These are phyloP conservation scores for Oldenlandia corymbosa DNA, from an alignment of 257 asterid species.

Conservation along the genomic window DNA sequence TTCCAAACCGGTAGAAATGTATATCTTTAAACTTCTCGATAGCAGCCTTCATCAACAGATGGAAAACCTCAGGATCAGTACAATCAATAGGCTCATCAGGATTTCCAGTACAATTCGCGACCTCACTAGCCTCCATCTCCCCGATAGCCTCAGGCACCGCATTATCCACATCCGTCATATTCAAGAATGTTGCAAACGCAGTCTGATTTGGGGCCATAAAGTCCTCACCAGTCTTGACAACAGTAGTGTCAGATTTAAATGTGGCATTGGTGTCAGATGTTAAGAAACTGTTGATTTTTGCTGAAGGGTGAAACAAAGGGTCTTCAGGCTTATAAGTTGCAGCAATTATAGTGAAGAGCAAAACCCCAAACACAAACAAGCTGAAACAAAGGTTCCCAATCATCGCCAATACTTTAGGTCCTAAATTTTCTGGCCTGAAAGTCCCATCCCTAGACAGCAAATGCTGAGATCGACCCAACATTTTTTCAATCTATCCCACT, in stretches of 20 bases:
- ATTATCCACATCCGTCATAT: constrained; percentile 71
- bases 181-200: constrained; percentile 55
- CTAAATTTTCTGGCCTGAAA: constrained; percentile 69
- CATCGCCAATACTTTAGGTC: constrained; percentile 58
- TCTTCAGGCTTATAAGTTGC: constrained; percentile 53
- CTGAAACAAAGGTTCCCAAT: constrained; percentile 57
- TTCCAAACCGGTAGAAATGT: constrained; percentile 71
- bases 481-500: constrained; percentile 5
- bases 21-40: constrained; percentile 63
- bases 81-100: constrained; percentile 60
- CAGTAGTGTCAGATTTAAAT: constrained; percentile 59
- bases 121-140: background rate
- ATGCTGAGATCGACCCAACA: constrained; percentile 19
- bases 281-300: constrained; percentile 65
- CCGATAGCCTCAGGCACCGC: constrained; percentile 11
- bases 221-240: constrained; percentile 93
- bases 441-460: constrained; percentile 38
- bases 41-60: constrained; percentile 66
- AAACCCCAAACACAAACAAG: constrained; percentile 48
- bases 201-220: constrained; percentile 71
- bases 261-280: constrained; percentile 81
- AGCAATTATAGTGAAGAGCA: constrained; percentile 61
- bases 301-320: constrained; percentile 74
- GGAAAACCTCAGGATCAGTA: constrained; percentile 73
- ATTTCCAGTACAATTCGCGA: constrained; percentile 38